phyloP scores from a whole-genome alignment of 2,329 filamentous ascomycete species.

The Aspergillus novoparasiticus region DNA sequence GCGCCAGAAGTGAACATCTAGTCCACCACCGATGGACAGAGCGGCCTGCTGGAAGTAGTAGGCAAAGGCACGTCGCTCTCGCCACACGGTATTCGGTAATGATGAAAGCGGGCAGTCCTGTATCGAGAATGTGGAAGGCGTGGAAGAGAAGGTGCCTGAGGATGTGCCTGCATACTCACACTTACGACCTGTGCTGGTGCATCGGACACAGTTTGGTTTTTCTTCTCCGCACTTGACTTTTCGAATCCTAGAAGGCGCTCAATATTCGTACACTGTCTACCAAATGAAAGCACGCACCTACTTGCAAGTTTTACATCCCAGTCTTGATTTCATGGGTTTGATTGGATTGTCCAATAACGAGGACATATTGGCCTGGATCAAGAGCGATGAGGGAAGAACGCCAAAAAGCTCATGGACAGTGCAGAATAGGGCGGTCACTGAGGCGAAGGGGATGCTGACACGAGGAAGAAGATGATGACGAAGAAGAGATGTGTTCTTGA shows the following conservation, averaged over 20 bases:
- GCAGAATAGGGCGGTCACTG: too few relatives aligned
- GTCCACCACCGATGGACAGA: conserved; percentile 30
- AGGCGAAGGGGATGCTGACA: background rate
- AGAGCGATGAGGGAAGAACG: background rate
- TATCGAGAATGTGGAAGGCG: background rate
- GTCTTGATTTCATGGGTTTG: conserved; percentile 22
- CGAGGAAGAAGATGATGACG: background rate
- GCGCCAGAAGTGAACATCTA: conserved; percentile 39
- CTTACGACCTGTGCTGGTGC: conserved; percentile 32
- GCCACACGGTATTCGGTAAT: conserved; percentile 26
- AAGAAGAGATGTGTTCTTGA: background rate
- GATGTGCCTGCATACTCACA: conserved; percentile 33
- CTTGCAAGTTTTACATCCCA: conserved; percentile 37
- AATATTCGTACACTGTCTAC: background rate
- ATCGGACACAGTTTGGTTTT: conserved; percentile 35
- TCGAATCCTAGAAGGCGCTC: conserved; percentile 25
- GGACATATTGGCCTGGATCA: background rate
- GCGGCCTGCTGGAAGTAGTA: conserved; percentile 38
- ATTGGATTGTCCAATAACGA: background rate
- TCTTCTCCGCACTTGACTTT: conserved; percentile 40
- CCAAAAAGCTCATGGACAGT: background rate
- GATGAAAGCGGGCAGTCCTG: conserved; percentile 18
- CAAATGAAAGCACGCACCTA: conserved; percentile 9
- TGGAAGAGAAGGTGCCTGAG: background rate
- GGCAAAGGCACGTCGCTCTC: conserved; percentile 39